Evolutionary conservation across 768 basidiomycete species (phyloP), one percentile per base, ranked within the genome.

Genomic region (Pleurotus citrinopileatus): DNA sequence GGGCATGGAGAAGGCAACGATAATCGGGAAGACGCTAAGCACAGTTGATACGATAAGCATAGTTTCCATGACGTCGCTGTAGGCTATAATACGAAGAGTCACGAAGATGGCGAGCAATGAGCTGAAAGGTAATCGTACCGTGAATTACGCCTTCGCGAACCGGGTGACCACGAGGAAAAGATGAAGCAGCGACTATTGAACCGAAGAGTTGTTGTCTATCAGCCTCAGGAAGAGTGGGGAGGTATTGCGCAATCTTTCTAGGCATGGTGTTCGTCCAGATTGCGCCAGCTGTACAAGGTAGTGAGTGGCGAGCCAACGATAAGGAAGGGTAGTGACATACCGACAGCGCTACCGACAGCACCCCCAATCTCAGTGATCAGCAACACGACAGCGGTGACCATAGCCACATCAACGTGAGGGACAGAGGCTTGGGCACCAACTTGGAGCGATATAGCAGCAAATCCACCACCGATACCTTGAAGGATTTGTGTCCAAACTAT

Each of bases 231-330:
- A 84, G 57, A 59, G 70, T 73, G 0, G 84, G 80, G 2, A 91
- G 75, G 63, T 85, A 69, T 48, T 74, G 60, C 1, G 71, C 76
- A 25, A 91, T 77, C 47, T 81, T 76, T 0, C 51, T 63, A 10
- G 89, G 90, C 87, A 91, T 89, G 36, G 74, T 68, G 60, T 77
- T 77, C 2, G 79, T 77, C 83, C 84, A 87, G 56, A 87, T 79
- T 29, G 80, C 79, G 4, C 82, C 83, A n/a, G 84, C 85, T 9
- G 0, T 19, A 46, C 3, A 23, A 42, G 22, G 25, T 26, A 19
- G 25, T 26, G 26, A 23, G 42, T 26, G 3, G 28, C 13, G 13
- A 43, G 20, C 34, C 6, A 42, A 20, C 7, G 48, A 36, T 3
- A 17, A 15, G 15, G 36, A 1, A 47, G 28, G 46, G 28, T 67